Evolutionary conservation across 257 asterid genomes (phyloP), one percentile per base, ranked within the genome.

Genomic region (Lavandula angustifolia): DNA sequence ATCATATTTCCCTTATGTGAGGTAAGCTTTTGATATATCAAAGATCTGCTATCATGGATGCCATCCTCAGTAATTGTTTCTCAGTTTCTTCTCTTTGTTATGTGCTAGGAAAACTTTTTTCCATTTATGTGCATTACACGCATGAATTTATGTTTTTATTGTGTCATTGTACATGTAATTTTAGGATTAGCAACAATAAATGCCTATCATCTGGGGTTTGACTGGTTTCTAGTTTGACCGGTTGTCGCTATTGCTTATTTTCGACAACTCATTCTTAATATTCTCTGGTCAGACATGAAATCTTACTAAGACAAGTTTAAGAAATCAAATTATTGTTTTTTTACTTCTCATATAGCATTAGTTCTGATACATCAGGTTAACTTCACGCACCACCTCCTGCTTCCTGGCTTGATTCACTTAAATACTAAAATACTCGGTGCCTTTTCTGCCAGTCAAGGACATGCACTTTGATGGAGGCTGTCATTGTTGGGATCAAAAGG

Each of bases 381-480:
- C 5, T 7, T 37, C 2, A 1, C 9, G 47, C 9, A 33, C 13
- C 43, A 37, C 33, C 4, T 6, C 32, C 51, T 29, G 29, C 31
- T 8, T 43, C 41, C 11, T 46, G 27, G 13, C 27, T 22, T 22
- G 27, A 22, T 22, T 22, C n/a, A 17, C 52, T 37, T 49, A 33
- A 66, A 53, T 48, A 34, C 49, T 40, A 61, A 9, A 4, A 1
- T 31, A 64, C 43, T 11, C 64, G 9, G 47, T 40, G 51, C 38
- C 16, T 37, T 52, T 53, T 63, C 5, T 69, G 42, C 18, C 83
- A 91, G 98, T 86, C 98, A 60, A 76, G 84, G 76, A 84, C 94
- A 11, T 91, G 98, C 79, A 81, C 74, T 66, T 67, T 88, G 67
- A 81, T 92, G 80, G 98, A 91, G 72, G 98, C 98, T 70, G 95